Percentiles rank a stretch among this genome's conserved stretches.
phyloP scores from a whole-genome alignment of 1,139 yeast species.

The Kluyveromyces sp. region DNA sequence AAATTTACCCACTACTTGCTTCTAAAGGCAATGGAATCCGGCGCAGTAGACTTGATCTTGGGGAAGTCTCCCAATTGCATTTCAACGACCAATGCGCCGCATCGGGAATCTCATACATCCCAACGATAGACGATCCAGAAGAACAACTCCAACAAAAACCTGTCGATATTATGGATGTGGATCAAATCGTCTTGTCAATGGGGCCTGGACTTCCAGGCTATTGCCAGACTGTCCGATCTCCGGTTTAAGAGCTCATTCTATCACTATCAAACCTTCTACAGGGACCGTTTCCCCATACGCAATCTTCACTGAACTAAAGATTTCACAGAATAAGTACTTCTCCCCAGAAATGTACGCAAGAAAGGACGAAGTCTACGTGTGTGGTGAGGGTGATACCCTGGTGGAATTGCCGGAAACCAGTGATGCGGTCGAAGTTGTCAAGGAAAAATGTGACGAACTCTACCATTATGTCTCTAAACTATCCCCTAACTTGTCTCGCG shows the following conservation, averaged over 20 bases:
- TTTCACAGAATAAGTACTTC: constrained; percentile 56
- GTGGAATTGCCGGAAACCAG: constrained; percentile 91
- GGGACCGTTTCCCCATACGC: constrained; percentile 86
- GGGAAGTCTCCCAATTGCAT: constrained; percentile 69
- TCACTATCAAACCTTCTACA: constrained; percentile 74
- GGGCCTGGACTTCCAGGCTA: constrained; percentile 93
- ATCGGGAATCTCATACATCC: constrained; percentile 57
- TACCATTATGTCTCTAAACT: constrained; percentile 76
- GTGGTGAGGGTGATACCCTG: constrained; percentile 93
- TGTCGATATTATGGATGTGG: constrained; percentile 46
- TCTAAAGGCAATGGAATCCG: constrained; percentile 73
- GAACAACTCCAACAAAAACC: constrained; percentile 12
- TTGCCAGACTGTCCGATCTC: constrained; percentile 89
- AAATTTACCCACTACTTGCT: constrained; percentile 78
- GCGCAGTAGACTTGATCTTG: constrained; percentile 73
- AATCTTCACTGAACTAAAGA: constrained; percentile 80
- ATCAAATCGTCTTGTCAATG: constrained; percentile 72
- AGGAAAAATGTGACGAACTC: constrained; percentile 80
- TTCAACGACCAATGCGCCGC: constrained; percentile 55
- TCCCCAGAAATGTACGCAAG: constrained; percentile 95
- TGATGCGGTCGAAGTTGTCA: constrained; percentile 84
- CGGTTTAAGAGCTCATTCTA: constrained; percentile 90
- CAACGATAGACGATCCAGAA: constrained; percentile 34
- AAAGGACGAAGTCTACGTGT: constrained; percentile 89
- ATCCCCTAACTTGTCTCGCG: constrained; percentile 62